These are phyloP conservation scores for Spathaspora arborariae DNA, from an alignment of 805 yeast genomes.

Conservation along the genomic window DNA sequence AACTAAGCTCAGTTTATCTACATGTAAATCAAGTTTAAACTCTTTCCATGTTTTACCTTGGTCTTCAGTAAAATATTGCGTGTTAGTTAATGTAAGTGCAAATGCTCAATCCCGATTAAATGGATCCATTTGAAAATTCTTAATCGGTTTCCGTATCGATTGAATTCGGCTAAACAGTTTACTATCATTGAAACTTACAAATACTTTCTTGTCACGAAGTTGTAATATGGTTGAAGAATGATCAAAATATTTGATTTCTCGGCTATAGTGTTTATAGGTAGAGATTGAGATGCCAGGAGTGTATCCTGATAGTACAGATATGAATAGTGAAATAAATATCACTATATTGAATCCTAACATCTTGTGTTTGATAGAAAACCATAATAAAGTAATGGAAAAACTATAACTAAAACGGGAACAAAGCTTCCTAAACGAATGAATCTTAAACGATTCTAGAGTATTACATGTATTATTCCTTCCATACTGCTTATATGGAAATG, in stretches of 20 bases:
- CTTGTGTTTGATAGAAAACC: background rate
- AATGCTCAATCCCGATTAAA: slow-evolving; percentile 37
- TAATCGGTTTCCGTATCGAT: slow-evolving; percentile 11
- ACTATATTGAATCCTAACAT: background rate
- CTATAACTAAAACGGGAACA: no score
- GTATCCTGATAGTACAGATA: background rate
- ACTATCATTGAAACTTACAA: slow-evolving; percentile 50
- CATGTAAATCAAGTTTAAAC: slow-evolving; percentile 19
- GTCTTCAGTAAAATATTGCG: slow-evolving; percentile 44
- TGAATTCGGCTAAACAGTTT: slow-evolving; percentile 18
- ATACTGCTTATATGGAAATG: no score
- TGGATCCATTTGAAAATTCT: slow-evolving; percentile 26
- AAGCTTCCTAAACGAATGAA: no score
- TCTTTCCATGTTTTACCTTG: slow-evolving; percentile 45
- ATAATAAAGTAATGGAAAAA: no score
- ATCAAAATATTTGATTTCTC: slow-evolving; percentile 42
- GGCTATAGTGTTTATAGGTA: slow-evolving; percentile 8
- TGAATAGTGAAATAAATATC: background rate
- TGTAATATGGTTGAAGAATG: slow-evolving; percentile 47
- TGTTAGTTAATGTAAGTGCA: slow-evolving; percentile 26
- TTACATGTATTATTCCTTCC: no score
- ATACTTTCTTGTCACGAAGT: slow-evolving; percentile 20
- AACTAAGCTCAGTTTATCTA: background rate
- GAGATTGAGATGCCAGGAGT: background rate
- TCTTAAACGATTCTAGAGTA: no score